Evolutionary conservation across 371 early-diverging fungal species (phyloP), one percentile per base, ranked within the genome.

Genomic region (Mucor indicus): DNA sequence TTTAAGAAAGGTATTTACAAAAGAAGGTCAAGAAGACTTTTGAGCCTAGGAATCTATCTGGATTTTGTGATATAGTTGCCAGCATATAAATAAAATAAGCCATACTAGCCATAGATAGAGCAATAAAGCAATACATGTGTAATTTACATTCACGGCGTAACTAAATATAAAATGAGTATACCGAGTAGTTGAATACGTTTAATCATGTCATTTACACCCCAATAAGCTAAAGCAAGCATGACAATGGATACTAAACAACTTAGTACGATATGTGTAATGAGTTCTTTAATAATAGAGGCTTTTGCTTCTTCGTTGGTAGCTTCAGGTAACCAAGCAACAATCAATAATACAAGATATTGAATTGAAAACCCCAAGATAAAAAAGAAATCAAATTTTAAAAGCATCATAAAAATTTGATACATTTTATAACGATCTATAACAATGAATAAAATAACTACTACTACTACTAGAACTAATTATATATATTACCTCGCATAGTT

Each of bases 381-480:
- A 57, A 93, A 94, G 50, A 92, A 71, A 64, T 92, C 92, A 40
- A 93, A 74, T 60, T 94, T 94, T 45, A 95, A 72, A 11, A 94
- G 65, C 69, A 90, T 84, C 65, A 95, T 66, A 53, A 92, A 91
- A 40, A 92, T 81, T 42, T 91, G 92, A 70, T 93, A 95, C 49
- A 77, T 72, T 38, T 91, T 83, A 63, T 87, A 93, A 11, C 87
- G 87, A 58, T 81, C 83, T 81, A 63, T n/a, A 33, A 2, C 4
- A 12, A 16, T 36, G 5, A n/a, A 19, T 38, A 17, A 22, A 0
- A 35, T 7, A 13, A 1, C 24, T 20, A 21, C 23, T n/a, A n/a
- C n/a, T n/a, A n/a, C n/a, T n/a, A n/a, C n/a, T n/a, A n/a, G n/a
- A n/a, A n/a, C n/a, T n/a, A 17, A 1, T 19, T 16, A 8, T 24